Evolutionary conservation across 768 basidiomycete genomes (phyloP).

Genomic region (Baorangia bicolor): DNA sequence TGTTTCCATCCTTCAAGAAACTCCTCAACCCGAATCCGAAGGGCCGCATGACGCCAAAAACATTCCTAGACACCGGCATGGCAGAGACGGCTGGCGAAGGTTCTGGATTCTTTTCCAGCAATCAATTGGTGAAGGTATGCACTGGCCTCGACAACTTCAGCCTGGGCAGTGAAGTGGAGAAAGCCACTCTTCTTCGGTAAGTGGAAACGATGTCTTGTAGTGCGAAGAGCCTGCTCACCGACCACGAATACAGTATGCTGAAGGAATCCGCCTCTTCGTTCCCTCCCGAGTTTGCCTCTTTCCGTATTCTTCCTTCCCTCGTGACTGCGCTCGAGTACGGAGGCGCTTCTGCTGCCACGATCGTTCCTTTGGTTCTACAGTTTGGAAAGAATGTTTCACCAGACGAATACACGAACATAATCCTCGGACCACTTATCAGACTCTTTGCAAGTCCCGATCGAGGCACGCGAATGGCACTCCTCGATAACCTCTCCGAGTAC

Average conservation of each 20-base stretch:
- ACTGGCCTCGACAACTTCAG: constrained; percentile 83
- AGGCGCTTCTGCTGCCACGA: constrained; percentile 69
- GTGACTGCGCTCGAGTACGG: constrained; percentile 76
- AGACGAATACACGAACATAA: constrained; percentile 64
- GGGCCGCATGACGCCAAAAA: constrained; percentile 69
- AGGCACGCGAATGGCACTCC: constrained; percentile 89
- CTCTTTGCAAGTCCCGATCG: constrained; percentile 89
- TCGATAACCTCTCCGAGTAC: constrained; percentile 83
- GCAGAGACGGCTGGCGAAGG: constrained; percentile 54
- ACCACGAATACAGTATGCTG: constrained; percentile 52
- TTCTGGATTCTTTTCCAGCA: constrained; percentile 78
- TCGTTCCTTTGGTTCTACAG: constrained; percentile 82
- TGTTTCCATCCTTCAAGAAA: constrained; percentile 83
- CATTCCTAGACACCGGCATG: constrained; percentile 82
- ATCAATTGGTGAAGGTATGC: constrained; percentile 83
- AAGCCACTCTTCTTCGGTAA: constrained; percentile 67
- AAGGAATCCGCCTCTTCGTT: constrained; percentile 79
- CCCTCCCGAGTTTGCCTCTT: constrained; percentile 80
- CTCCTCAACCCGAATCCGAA: constrained; percentile 89
- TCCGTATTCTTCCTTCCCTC: constrained; percentile 87
- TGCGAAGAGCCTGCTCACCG: not conserved
- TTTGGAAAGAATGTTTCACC: constrained; percentile 71
- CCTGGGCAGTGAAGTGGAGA: constrained; percentile 79
- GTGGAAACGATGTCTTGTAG: not conserved
- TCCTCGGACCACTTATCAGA: constrained; percentile 79